Conservation (phyloP, 148 eudicot genomes). For the Amaranthus cruentus region DNA sequence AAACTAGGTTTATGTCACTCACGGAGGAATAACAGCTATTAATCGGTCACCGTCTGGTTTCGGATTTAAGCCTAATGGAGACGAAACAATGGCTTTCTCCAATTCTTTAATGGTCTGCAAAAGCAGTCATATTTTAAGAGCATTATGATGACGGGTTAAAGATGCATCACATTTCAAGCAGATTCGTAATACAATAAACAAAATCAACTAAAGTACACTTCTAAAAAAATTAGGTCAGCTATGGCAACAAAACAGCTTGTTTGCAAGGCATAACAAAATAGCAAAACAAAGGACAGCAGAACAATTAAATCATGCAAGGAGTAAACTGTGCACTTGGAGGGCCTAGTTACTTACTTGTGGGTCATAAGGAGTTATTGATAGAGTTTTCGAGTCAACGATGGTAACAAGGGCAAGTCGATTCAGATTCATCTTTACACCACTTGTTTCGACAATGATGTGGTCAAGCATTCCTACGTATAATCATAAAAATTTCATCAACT, state of each 20-base stretch:
- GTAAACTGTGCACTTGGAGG: background rate
- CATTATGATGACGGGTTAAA: background rate
- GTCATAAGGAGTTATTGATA: constrained; percentile 80
- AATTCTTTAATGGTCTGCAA: constrained; percentile 73
- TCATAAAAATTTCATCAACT: background rate
- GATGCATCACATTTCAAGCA: constrained; percentile 7
- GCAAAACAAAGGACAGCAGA: background rate
- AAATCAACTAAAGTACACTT: background rate
- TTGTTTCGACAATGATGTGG: constrained; percentile 80
- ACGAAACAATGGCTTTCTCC: constrained; percentile 79
- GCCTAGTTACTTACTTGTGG: constrained; percentile 50
- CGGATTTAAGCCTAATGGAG: constrained; percentile 90
- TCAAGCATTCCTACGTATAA: constrained; percentile 80
- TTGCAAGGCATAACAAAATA: background rate
- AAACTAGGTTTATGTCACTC: constrained; percentile 26
- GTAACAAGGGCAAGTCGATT: constrained; percentile 78
- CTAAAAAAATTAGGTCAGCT: background rate
- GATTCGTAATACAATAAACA: background rate
- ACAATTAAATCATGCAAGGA: background rate
- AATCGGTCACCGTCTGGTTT: constrained; percentile 59
- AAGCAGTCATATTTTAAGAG: constrained; percentile 5
- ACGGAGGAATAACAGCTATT: constrained; percentile 81
- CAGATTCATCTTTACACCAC: constrained; percentile 73
- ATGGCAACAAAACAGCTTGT: background rate
- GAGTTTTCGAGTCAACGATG: constrained; percentile 69